Evolutionary conservation across 805 yeast genomes (phyloP), one percentile per base, ranked within the genome.

Genomic region (Candida awuae): DNA sequence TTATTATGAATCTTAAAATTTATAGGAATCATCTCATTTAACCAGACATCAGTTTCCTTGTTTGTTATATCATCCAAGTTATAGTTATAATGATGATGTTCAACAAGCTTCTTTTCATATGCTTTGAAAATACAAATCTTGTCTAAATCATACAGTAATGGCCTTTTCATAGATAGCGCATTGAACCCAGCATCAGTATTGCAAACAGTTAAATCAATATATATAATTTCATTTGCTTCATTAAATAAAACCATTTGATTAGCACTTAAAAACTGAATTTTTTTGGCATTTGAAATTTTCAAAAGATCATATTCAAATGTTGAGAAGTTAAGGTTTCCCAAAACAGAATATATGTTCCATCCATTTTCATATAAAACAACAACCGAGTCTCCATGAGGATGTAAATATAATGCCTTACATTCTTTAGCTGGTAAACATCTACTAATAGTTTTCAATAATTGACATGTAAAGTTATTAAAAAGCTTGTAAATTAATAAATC

Each of bases 341-440:
- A 59, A 13, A 63, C 63, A 3, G 78, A 69, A 43, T 60, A 62
- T 19, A 69, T 42, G 34, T 63, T 64, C 77, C 77, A 74, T 5
- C 77, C 77, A 31, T 56, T 56, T 15, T 47, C 46, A 38, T 45
- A 60, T 9, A 53, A 35, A 4, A 51, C 38, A 5, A 61, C 36
- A 20, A 60, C 30, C 12, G 58, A 49, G 27, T 54, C 53, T 6
- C 61, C 62, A 35, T 50, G 46, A 2, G 58, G 58, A 31, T 49
- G 45, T 8, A 57, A 22, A 5, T 38, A 51, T 41, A 52, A 47
- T 52, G 36, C 63, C 55, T 15, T 50, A 53, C 54, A 57, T 40
- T 22, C 56, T 30, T 20, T 60, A 37, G 53, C 56, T 44, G 44
- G 71, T 56, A 47, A 60, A 55, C 32, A 68, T 50, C 31, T 71